These are phyloP conservation scores for Stephania yunnanensis DNA, from an alignment of 164 flowering plant genomes.

Conservation along the genomic window DNA sequence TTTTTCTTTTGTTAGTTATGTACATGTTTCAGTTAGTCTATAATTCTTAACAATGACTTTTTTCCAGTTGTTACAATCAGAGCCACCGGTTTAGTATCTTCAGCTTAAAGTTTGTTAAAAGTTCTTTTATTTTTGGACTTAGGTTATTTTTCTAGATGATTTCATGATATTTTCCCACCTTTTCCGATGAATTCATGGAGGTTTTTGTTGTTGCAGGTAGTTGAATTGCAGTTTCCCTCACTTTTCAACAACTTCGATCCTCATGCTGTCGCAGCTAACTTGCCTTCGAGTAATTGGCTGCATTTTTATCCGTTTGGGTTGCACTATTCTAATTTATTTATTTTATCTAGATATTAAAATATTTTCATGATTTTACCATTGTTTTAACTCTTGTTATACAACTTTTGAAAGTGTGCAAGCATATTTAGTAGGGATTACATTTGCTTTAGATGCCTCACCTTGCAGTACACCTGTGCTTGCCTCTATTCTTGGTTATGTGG, in stretches of 20 bases:
- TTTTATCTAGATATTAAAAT: no score
- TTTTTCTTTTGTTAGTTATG: no score
- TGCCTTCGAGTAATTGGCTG: no score
- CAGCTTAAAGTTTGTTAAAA: background rate
- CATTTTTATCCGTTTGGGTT: no score
- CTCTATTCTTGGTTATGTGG: no score
- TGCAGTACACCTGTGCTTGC: no score
- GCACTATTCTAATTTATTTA: no score
- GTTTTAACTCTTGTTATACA: background rate
- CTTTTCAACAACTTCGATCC: no score
- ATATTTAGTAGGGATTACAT: no score
- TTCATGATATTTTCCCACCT: constrained; percentile 1
- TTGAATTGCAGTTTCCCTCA: no score
- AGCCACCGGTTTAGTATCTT: background rate
- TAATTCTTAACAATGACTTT: background rate
- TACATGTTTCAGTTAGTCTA: background rate
- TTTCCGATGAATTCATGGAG: constrained; percentile 4
- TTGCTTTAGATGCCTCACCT: no score
- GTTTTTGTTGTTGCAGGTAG: constrained; percentile 36
- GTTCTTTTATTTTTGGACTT: background rate
- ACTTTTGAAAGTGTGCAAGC: constrained; percentile 77
- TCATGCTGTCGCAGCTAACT: no score
- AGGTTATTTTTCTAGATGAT: background rate
- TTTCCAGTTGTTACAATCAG: constrained; percentile 1
- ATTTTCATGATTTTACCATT: background rate